Percentiles rank a stretch among this genome's conserved stretches.
Evolutionary conservation across 768 basidiomycete genomes (phyloP).

Genomic region (Suillus brevipes): DNA sequence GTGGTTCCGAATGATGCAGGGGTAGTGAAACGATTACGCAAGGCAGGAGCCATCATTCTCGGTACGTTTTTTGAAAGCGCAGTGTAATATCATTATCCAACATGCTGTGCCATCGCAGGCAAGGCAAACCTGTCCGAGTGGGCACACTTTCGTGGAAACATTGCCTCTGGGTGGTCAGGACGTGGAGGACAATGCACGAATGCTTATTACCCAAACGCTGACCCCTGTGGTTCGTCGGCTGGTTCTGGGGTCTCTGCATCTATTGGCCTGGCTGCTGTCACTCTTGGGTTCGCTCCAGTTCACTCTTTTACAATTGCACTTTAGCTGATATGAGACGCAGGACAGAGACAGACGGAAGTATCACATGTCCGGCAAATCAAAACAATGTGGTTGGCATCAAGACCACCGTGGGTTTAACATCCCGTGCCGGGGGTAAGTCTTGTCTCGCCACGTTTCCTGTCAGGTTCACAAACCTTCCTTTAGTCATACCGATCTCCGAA

Average conservation of each 20-base stretch:
- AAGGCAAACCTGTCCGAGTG: constrained; percentile 60
- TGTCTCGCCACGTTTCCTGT: not conserved
- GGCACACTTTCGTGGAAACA: constrained; percentile 46
- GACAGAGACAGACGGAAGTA: constrained; percentile 56
- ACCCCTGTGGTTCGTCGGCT: constrained; percentile 59
- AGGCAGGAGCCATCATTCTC: constrained; percentile 37
- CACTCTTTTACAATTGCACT: not conserved
- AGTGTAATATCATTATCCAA: not conserved
- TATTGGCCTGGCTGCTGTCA: constrained; percentile 50
- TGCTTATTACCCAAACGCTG: constrained; percentile 50
- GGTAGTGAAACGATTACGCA: constrained; percentile 31
- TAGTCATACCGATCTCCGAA: constrained; percentile 57
- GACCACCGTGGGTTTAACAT: constrained; percentile 60
- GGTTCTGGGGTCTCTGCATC: constrained; percentile 58
- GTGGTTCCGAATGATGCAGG: constrained; percentile 36
- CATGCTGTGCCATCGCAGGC: constrained; percentile 29
- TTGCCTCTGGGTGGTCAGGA: constrained; percentile 59
- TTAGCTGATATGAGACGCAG: constrained; percentile 11
- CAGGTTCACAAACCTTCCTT: not conserved
- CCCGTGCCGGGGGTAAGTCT: constrained; percentile 54
- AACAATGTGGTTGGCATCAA: constrained; percentile 63
- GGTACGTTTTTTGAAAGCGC: constrained; percentile 16
- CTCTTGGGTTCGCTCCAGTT: constrained; percentile 34
- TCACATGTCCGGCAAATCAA: constrained; percentile 49
- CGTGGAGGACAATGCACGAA: constrained; percentile 51